These are phyloP conservation scores for Ogataea minuta DNA, from an alignment of 805 yeast genomes.

Conservation along the genomic window DNA sequence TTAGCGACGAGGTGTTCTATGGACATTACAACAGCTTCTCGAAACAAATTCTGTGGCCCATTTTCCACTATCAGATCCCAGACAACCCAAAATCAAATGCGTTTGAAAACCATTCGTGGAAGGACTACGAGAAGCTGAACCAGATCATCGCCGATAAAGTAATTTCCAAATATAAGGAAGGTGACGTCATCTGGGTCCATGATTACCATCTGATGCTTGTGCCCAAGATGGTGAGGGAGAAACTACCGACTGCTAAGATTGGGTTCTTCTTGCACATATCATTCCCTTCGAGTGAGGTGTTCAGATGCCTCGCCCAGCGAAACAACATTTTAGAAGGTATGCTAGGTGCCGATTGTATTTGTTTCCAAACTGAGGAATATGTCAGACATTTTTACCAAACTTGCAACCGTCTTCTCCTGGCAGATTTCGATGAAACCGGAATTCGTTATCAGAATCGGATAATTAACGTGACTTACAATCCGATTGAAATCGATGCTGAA, in stretches of 20 bases:
- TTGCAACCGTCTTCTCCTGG: constrained; percentile 75
- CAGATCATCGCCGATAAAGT: constrained; percentile 77
- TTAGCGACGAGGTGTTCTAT: constrained; percentile 75
- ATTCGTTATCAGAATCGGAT: constrained; percentile 59
- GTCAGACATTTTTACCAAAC: constrained; percentile 93
- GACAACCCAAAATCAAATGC: constrained; percentile 93
- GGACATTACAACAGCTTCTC: constrained; percentile 92
- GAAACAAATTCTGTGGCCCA: constrained; percentile 95
- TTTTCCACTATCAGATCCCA: constrained; percentile 88
- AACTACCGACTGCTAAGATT: constrained; percentile 78
- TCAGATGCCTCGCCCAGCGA: constrained; percentile 89
- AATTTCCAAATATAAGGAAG: constrained; percentile 61
- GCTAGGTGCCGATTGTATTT: constrained; percentile 82
- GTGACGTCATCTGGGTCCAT: constrained; percentile 87
- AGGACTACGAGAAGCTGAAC: constrained; percentile 71
- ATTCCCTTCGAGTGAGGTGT: constrained; percentile 93
- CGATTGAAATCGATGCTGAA: constrained; percentile 78
- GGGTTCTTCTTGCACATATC: constrained; percentile 93
- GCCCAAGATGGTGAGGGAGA: constrained; percentile 76
- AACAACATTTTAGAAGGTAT: constrained; percentile 73
- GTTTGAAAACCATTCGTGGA: constrained; percentile 95
- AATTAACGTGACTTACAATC: constrained; percentile 54
- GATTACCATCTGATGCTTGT: constrained; percentile 89
- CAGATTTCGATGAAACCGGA: constrained; percentile 69
- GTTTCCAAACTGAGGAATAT: constrained; percentile 91